Evolutionary conservation across 331 rosid species (phyloP).

Genomic region (Arachis monticola): DNA sequence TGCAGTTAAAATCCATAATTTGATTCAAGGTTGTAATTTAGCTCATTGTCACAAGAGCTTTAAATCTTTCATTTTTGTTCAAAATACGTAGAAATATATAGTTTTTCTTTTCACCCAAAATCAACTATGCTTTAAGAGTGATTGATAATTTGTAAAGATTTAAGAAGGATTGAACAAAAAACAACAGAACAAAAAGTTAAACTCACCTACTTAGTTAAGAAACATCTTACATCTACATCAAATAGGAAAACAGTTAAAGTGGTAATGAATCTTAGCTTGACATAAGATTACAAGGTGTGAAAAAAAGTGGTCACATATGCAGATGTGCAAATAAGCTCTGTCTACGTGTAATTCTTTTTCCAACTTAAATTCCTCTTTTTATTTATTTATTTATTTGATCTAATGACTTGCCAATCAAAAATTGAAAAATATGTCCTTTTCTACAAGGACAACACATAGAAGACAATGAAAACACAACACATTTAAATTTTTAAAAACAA

Average conservation of each 20-base stretch:
- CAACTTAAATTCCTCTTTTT: not conserved
- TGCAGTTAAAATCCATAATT: slow-evolving; percentile 26
- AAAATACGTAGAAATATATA: not conserved
- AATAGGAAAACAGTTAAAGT: not conserved
- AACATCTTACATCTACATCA: no score
- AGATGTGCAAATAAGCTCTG: not conserved
- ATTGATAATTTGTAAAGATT: not conserved
- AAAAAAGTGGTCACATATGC: not conserved
- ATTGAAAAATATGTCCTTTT: slow-evolving; percentile 18
- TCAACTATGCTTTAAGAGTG: not conserved
- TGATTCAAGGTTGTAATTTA: not conserved
- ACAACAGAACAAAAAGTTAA: not conserved
- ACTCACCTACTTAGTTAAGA: no score
- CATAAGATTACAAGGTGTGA: not conserved
- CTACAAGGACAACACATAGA: not conserved
- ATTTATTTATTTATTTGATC: not conserved
- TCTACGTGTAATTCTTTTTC: not conserved
- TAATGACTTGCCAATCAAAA: not conserved
- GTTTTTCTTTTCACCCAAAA: not conserved
- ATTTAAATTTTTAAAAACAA: not conserved
- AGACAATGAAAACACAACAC: not conserved
- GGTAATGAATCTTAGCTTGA: not conserved
- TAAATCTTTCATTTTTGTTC: slow-evolving; percentile 1
- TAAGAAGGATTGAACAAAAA: no score
- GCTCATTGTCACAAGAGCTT: not conserved